Conservation (phyloP, 495 filamentous ascomycete genomes). For the Tuber indicum region DNA sequence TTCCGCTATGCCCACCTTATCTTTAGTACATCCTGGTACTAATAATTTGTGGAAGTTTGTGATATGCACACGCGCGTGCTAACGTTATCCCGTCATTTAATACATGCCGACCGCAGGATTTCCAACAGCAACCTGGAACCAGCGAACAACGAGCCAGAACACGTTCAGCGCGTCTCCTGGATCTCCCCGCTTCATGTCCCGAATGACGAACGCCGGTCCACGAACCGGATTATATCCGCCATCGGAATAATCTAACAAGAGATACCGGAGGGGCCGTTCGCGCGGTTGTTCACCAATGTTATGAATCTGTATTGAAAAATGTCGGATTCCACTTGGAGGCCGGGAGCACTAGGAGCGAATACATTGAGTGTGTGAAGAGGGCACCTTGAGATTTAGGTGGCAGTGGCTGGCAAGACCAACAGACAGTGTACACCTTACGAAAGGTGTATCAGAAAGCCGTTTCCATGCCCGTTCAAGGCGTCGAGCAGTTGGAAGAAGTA, state of each 20-base stretch:
- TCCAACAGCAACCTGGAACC: constrained; percentile 81
- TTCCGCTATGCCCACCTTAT: constrained; percentile 10
- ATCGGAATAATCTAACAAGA: constrained; percentile 73
- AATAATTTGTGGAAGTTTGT: constrained; percentile 29
- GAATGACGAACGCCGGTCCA: constrained; percentile 80
- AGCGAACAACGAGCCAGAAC: constrained; percentile 65
- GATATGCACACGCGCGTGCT: not conserved
- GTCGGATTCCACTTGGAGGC: constrained; percentile 87
- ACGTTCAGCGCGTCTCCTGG: constrained; percentile 73
- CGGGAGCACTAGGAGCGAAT: constrained; percentile 86
- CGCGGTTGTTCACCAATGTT: constrained; percentile 68
- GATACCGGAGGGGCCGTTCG: constrained; percentile 71
- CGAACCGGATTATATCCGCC: constrained; percentile 94
- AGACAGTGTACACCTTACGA: constrained; percentile 89
- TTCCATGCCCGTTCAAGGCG: constrained; percentile 68
- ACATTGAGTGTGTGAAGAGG: constrained; percentile 79
- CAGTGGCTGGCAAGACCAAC: constrained; percentile 81
- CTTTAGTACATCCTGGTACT: constrained; percentile 3
- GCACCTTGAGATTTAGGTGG: constrained; percentile 80
- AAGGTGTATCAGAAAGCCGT: constrained; percentile 88
- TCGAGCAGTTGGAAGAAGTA: constrained; percentile 92
- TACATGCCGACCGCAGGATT: constrained; percentile 82
- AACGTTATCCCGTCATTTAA: constrained; percentile 20
- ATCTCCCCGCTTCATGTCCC: constrained; percentile 64
- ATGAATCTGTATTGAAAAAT: constrained; percentile 82